Evolutionary conservation across 805 yeast species (phyloP).

Genomic region (Clavispora carvajalis): DNA sequence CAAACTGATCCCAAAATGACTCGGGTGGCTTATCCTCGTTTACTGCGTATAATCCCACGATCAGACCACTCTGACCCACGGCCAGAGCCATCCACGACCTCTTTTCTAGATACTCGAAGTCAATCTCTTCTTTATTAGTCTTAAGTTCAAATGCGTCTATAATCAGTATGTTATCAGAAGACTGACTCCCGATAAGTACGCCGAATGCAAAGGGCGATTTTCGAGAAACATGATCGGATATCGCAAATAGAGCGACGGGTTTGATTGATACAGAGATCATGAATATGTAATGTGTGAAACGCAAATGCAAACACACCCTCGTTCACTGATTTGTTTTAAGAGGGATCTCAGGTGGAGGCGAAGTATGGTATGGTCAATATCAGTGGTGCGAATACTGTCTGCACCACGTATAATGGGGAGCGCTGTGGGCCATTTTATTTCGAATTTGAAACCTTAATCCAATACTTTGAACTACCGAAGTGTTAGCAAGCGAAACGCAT

Average conservation of each 20-base stretch:
- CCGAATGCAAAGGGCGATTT: conserved; percentile 19
- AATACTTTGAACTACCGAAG: too few species aligned
- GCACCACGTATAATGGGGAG: too few species aligned
- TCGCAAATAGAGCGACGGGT: conserved; percentile 24
- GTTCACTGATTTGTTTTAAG: too few species aligned
- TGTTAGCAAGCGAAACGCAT: too few species aligned
- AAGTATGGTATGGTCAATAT: too few species aligned
- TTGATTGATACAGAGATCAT: conserved; percentile 2
- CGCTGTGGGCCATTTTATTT: too few species aligned
- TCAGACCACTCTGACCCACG: conserved; percentile 21
- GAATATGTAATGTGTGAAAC: not conserved
- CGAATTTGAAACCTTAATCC: too few species aligned
- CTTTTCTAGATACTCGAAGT: conserved; percentile 20
- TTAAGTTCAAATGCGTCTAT: conserved; percentile 28
- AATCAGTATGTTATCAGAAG: conserved; percentile 11
- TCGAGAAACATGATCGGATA: conserved; percentile 27
- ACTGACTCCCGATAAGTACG: conserved; percentile 22
- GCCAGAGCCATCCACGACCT: conserved; percentile 24
- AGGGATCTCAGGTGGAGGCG: too few species aligned
- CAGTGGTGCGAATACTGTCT: too few species aligned
- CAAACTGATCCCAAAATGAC: conserved; percentile 6
- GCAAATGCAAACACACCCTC: too few species aligned
- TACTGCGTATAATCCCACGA: conserved; percentile 29
- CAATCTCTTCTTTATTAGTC: conserved; percentile 13
- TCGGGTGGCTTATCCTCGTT: conserved; percentile 1